Evolutionary conservation across 352 stramenopile species (phyloP), one percentile per base, ranked within the genome.

Genomic region (Plasmopara viticola): DNA sequence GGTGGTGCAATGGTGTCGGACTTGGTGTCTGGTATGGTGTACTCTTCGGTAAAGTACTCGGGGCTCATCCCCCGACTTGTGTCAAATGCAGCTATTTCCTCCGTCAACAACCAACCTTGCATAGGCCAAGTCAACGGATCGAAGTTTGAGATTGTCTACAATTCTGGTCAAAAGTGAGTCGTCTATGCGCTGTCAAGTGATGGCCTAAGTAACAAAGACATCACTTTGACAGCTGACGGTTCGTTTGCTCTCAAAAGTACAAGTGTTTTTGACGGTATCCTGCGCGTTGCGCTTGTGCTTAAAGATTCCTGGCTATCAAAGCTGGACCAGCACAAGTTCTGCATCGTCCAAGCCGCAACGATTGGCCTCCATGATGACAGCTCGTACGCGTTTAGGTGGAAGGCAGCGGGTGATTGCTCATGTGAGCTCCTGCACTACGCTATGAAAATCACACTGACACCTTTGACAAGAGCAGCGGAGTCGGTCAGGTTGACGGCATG

Each of bases 1-100:
- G 38, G 56, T 40, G 57, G 58, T 31, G 58, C 20, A 15, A 78
- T 89, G 51, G 51, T 73, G 15, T 70, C 75, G 28, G 60, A 74
- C 15, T 51, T 88, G 9, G 73, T 86, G 10, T 81, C 66, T 29
- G 78, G 78, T n/a, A 86, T 86, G 75, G 66, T 77, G 25, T 86
- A 84, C 58, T 42, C 64, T 12, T 77, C 74, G 0, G 68, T 62
- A 28, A 73, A 62, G 37, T 87, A 84, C 62, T 60, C 48, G 15
- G 58, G 64, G 10, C 54, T 84, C 9, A 66, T 59, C 35, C 74
- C 74, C 5, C 68, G 68, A 45, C 33, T 87, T 7, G 48, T 72
- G 12, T 70, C 67, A 6, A 68, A 17, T 40, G 51, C 69, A n/a
- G 50, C 56, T 9, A 81, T 87, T 53, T 58, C 56, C 43, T 70